Conservation (phyloP, 371 early-diverging fungal species). For the Apophysomyces elegans region DNA sequence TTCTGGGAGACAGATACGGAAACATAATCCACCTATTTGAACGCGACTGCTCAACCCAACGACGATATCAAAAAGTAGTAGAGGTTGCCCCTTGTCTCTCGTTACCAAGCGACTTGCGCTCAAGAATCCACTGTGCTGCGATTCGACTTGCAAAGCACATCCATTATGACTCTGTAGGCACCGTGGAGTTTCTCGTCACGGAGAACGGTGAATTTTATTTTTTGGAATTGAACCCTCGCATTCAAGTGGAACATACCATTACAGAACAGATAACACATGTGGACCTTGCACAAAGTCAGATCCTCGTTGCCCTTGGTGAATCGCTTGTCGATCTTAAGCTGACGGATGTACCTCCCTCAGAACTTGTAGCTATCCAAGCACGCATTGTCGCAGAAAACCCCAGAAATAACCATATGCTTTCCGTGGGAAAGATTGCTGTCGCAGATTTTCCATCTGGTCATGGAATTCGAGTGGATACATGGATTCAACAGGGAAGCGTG, state of each 20-base stretch:
- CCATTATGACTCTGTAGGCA: conserved; percentile 58
- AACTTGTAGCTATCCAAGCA: conserved; percentile 45
- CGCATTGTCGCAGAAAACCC: conserved; percentile 52
- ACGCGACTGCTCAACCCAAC: conserved; percentile 87
- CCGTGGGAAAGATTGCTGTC: conserved; percentile 36
- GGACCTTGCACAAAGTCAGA: conserved; percentile 67
- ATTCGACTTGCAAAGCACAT: conserved; percentile 30
- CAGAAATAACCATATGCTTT: conserved; percentile 40
- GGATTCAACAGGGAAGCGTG: conserved; percentile 36
- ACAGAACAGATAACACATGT: conserved; percentile 92
- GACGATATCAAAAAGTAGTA: conserved; percentile 86
- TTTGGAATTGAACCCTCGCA: conserved; percentile 93
- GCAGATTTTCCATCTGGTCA: conserved; percentile 36
- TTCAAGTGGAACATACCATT: conserved; percentile 93
- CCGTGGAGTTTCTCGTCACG: conserved; percentile 82
- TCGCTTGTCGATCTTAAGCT: conserved; percentile 23
- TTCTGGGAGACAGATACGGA: conserved; percentile 77
- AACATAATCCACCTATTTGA: conserved; percentile 81
- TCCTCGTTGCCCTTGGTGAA: conserved; percentile 40
- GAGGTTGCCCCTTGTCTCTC: conserved; percentile 57
- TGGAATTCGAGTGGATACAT: conserved; percentile 51
- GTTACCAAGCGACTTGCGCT: conserved; percentile 21
- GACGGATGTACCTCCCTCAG: conserved; percentile 18
- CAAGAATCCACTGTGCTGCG: conserved; percentile 35
- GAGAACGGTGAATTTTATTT: conserved; percentile 75